phyloP scores from a whole-genome alignment of 169 alveolate genomes.

The Eimeria sp. region DNA sequence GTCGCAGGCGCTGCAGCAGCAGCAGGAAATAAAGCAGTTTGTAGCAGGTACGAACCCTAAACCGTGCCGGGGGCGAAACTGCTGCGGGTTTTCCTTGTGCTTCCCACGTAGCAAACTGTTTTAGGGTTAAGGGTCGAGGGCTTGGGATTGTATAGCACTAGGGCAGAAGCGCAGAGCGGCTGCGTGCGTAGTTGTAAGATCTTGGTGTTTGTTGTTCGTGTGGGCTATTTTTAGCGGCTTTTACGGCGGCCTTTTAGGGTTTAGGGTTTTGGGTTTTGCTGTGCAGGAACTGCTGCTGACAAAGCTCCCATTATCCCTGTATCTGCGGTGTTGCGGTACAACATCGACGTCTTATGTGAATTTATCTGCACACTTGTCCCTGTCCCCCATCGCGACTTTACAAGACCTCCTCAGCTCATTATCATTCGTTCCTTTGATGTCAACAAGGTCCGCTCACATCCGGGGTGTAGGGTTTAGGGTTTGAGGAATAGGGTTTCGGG shows the following conservation, averaged over 20 bases:
- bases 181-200: too few species aligned
- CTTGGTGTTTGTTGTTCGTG: too few species aligned
- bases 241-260: neutral
- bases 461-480: neutral
- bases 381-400: slow-evolving; percentile 98
- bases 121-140: neutral
- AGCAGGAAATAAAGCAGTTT: slow-evolving; percentile 96
- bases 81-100: slow-evolving; percentile 92
- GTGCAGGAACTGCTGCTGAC: slow-evolving; percentile 97
- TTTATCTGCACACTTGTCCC: slow-evolving; percentile 97
- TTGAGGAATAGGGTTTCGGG: neutral
- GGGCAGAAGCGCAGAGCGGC: too few species aligned
- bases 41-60: slow-evolving; percentile 94
- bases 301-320: slow-evolving; percentile 99
- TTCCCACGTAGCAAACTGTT: neutral
- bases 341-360: slow-evolving; percentile 98
- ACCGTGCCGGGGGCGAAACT: slow-evolving; percentile 94
- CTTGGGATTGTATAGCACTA: neutral
- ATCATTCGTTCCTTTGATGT: slow-evolving; percentile 99
- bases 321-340: slow-evolving; percentile 96
- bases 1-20: slow-evolving; percentile 97
- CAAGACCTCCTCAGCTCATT: slow-evolving; percentile 98
- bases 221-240: neutral
- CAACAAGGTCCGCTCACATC: slow-evolving; percentile 88
- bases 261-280: slow-evolving; percentile 35